Percentiles rank a stretch among this genome's conserved stretches.
Evolutionary conservation across 192 early-diverging fungal species (phyloP).

Genomic region (Coemansia sp.): DNA sequence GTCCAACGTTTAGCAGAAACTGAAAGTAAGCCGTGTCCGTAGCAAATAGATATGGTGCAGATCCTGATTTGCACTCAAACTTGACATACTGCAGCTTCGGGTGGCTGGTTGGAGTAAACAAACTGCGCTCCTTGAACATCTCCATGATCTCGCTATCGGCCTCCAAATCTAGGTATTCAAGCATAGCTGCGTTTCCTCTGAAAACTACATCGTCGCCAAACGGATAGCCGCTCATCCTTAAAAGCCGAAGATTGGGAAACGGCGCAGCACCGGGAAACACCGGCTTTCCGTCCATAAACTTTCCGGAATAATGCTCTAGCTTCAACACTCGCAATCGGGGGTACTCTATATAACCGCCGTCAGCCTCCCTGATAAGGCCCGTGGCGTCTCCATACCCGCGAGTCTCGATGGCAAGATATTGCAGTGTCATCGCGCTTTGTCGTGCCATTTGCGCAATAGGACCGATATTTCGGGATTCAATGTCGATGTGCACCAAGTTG

Average conservation of each 20-base stretch:
- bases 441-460: neutral
- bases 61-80: neutral
- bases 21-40: neutral
- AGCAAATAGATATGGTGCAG: neutral
- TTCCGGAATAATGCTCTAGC: too few species aligned
- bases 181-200: neutral
- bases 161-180: neutral
- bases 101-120: neutral
- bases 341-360: too few species aligned
- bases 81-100: neutral
- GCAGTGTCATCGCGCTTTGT: neutral
- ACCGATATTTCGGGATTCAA: neutral
- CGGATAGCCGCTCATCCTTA: neutral
- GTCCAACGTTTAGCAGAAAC: neutral
- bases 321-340: too few species aligned
- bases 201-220: conserved; percentile 15
- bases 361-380: neutral
- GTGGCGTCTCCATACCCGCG: neutral
- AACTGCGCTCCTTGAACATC: neutral
- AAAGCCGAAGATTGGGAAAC: neutral
- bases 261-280: neutral
- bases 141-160: neutral
- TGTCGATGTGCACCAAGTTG: neutral
- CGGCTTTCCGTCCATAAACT: too few species aligned
- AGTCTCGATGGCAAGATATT: neutral